phyloP scores from a whole-genome alignment of 2,329 filamentous ascomycete genomes.

The Volutella citrinella region DNA sequence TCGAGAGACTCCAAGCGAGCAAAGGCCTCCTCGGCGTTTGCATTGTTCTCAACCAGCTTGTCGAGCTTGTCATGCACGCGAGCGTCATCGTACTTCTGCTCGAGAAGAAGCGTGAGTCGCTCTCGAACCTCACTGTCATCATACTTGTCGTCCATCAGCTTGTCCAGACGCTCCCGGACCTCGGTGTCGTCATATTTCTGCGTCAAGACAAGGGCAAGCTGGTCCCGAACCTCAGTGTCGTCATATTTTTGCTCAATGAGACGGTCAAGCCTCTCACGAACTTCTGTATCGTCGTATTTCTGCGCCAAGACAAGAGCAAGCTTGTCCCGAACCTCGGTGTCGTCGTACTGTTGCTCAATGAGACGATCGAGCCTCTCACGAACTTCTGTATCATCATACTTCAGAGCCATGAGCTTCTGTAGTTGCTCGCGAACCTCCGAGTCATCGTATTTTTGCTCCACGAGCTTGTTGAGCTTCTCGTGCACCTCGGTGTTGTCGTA shows the following conservation, averaged over 20 bases:
- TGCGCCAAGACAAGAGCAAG: constrained; percentile 35
- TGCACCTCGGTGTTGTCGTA: constrained; percentile 32
- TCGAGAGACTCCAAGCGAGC: constrained; percentile 79
- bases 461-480: constrained; percentile 28
- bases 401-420: constrained; percentile 34
- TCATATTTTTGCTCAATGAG: constrained; percentile 65
- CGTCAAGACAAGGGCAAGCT: constrained; percentile 43
- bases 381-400: constrained; percentile 53
- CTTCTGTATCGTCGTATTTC: constrained; percentile 54
- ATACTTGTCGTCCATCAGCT: constrained; percentile 43
- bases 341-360: constrained; percentile 27
- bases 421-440: constrained; percentile 28
- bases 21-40: constrained; percentile 66
- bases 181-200: constrained; percentile 22
- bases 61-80: constrained; percentile 38
- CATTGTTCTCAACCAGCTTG: constrained; percentile 58
- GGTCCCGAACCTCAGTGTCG: constrained; percentile 39
- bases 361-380: constrained; percentile 52
- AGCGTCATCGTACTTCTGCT: constrained; percentile 40
- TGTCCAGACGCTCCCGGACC: constrained; percentile 20
- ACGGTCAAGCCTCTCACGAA: constrained; percentile 35
- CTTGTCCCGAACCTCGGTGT: constrained; percentile 27
- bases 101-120: constrained; percentile 46
- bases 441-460: constrained; percentile 25
- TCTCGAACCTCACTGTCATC: constrained; percentile 45